These are phyloP conservation scores for Vitis hybrid DNA, from an alignment of 177 flowering plant species.

Conservation along the genomic window DNA sequence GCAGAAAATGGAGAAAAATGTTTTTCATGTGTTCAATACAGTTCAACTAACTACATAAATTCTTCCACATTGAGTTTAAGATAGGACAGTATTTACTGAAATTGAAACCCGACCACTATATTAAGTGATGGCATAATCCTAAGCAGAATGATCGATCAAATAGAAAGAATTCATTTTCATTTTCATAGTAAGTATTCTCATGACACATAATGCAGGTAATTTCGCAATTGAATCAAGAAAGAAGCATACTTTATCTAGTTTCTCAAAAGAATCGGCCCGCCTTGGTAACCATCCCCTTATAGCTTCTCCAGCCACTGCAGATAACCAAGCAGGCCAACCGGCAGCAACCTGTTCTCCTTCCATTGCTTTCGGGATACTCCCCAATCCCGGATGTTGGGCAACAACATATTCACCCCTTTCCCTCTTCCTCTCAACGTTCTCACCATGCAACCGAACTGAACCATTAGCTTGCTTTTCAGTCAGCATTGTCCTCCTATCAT, in stretches of 20 bases:
- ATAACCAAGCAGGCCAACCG: constrained; percentile 99
- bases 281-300: constrained; percentile 93
- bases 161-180: neutral
- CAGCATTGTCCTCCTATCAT: constrained; percentile 54
- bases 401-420: constrained; percentile 50
- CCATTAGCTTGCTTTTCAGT: constrained; percentile 67
- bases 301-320: constrained; percentile 96
- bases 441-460: constrained; percentile 42
- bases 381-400: constrained; percentile 48
- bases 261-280: constrained; percentile 94
- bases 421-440: constrained; percentile 60
- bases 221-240: neutral
- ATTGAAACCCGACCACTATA: too few species aligned
- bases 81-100: too few species aligned
- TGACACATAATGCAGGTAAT: neutral
- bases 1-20: too few species aligned
- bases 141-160: neutral
- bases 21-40: too few species aligned
- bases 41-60: too few species aligned
- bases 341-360: constrained; percentile 96
- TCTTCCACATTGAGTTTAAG: too few species aligned
- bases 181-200: neutral
- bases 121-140: too few species aligned
- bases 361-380: constrained; percentile 52
- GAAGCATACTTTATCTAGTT: constrained; percentile 78